Conservation (phyloP, 192 early-diverging fungal species). For the Entomortierella beljakovae region DNA sequence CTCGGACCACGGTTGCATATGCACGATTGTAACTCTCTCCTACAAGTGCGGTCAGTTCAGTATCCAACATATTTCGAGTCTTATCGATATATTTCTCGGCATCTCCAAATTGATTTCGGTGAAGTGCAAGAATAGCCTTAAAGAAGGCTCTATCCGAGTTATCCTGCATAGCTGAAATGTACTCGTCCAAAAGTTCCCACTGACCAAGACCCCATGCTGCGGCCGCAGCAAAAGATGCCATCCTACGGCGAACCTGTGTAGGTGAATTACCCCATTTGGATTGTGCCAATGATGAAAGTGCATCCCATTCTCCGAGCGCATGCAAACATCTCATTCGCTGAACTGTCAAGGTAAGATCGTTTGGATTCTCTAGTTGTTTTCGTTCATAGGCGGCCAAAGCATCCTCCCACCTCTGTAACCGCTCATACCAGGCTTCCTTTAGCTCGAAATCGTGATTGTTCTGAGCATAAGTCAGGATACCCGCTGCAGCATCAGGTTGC, state of each 20-base stretch:
- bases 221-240: slow-evolving; percentile 91
- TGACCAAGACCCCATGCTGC: slow-evolving; percentile 93
- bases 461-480: slow-evolving; percentile 92
- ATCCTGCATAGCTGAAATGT: slow-evolving; percentile 83
- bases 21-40: slow-evolving; percentile 96
- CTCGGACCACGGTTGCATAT: slow-evolving; percentile 88
- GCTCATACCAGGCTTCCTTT: slow-evolving; percentile 93
- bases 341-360: slow-evolving; percentile 79
- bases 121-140: slow-evolving; percentile 85
- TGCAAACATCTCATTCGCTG: slow-evolving; percentile 94
- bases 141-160: slow-evolving; percentile 88
- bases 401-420: slow-evolving; percentile 94
- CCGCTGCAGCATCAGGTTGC: slow-evolving; percentile 95
- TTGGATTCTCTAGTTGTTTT: slow-evolving; percentile 80
- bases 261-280: slow-evolving; percentile 76
- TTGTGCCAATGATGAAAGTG: slow-evolving; percentile 80
- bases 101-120: slow-evolving; percentile 80
- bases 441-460: slow-evolving; percentile 84
- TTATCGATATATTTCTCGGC: slow-evolving; percentile 82
- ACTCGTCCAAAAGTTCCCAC: slow-evolving; percentile 92
- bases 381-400: slow-evolving; percentile 87
- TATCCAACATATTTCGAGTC: slow-evolving; percentile 86
- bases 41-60: slow-evolving; percentile 85
- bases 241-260: slow-evolving; percentile 72
- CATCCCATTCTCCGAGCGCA: slow-evolving; percentile 94